A percentile compares a stretch with the other conserved stretches of the same genome.
Conservation (phyloP, 1,284 basidiomycete genomes). For the Tilletia setariae region DNA sequence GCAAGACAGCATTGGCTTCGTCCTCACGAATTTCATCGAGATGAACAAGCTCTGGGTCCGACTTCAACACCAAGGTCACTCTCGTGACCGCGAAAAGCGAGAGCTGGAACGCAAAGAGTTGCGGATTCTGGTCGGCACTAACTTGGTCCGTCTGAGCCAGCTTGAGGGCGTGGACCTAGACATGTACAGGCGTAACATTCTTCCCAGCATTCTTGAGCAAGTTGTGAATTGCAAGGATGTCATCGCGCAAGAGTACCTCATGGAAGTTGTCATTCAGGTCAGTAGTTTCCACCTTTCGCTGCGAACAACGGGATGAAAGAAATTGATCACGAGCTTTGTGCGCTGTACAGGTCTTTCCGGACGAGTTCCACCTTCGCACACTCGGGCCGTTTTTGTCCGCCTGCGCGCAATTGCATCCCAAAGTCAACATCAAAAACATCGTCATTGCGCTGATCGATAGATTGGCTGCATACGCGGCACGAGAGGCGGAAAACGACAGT, state of each 20-base stretch:
- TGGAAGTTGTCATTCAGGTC: conserved; percentile 53
- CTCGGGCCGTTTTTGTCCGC: conserved; percentile 50
- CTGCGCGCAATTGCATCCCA: conserved; percentile 51
- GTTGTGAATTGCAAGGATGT: conserved; percentile 54
- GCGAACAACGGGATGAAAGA: neutral
- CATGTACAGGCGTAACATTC: conserved; percentile 47
- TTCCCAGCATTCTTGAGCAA: conserved; percentile 52
- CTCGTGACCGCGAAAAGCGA: conserved; percentile 51
- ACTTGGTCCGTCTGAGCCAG: conserved; percentile 53
- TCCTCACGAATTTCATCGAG: conserved; percentile 54
- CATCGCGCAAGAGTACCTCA: conserved; percentile 54
- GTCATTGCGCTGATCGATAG: conserved; percentile 53
- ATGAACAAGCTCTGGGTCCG: conserved; percentile 55
- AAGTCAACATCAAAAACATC: conserved; percentile 54
- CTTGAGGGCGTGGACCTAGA: conserved; percentile 52
- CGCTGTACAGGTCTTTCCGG: conserved; percentile 42
- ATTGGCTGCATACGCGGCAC: conserved; percentile 49
- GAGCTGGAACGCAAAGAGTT: conserved; percentile 52
- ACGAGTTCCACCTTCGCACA: conserved; percentile 53
- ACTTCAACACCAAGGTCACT: conserved; percentile 53
- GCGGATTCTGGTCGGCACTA: conserved; percentile 53
- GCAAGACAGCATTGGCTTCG: conserved; percentile 51
- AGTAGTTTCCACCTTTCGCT: neutral
- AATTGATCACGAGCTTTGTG: neutral
- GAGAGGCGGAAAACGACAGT: conserved; percentile 52